Evolutionary conservation across 768 basidiomycete genomes (phyloP), one percentile per base, ranked within the genome.

Genomic region (Pisolithus microcarpus): DNA sequence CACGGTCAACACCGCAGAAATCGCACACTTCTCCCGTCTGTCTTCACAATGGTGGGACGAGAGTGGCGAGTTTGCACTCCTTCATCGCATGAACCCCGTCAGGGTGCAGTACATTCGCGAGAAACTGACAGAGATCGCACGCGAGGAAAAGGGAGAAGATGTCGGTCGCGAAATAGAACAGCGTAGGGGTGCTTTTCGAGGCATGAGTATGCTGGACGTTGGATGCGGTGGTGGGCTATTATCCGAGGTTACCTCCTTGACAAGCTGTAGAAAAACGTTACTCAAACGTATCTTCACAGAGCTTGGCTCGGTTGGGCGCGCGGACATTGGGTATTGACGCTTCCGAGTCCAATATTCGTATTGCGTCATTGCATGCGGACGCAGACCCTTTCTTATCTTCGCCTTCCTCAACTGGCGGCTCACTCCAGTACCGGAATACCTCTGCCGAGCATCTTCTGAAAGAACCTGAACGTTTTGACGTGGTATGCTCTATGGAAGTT

Each of bases 401-500:
- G 16, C 28, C 43, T 1, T 16, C 50, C 28, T 45, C 43, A 7
- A 56, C 67, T n/a, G 54, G 52, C 36, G 63, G 69, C 38, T 34
- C 61, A 2, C 72, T 94, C 23, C 66, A 72, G 0, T 98, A 97
- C 69, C 69, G 79, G 7, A 82, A 89, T 59, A 75, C 79, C 0
- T 74, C 87, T 0, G 91, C 87, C 0, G 93, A 97, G 62, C 75
- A 75, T 1, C 76, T 99, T 4, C 68, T 89, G 26, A 62, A 75
- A 10, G 81, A 82, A 5, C 65, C 77, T 13, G 76, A 75, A 58
- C 80, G 80, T 47, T 98, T 85, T 63, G 95, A 98, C 64, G 79
- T 93, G 18, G 93, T 99, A 13, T 96, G 92, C 64, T 88, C 93
- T 9, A 91, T 98, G 91, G 96, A 99, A 67, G 95, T 99, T 7